Base-by-base conservation (phyloP, 108 stramenopile species). In the Cyclostephanos tholiformis region DNA sequence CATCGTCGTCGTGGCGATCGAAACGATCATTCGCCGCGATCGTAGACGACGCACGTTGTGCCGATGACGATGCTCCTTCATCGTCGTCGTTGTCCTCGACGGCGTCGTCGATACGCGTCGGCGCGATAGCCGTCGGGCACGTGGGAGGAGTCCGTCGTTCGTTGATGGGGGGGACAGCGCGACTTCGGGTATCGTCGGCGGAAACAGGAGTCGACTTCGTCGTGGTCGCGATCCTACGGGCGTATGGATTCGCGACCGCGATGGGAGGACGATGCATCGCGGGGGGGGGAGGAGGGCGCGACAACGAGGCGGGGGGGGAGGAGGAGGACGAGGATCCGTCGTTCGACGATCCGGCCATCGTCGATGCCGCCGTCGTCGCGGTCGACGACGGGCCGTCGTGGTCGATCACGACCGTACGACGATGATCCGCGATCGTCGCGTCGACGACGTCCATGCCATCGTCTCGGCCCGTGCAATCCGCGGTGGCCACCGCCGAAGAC, bases 131-230 rank as follows among this genome's bases (percentile, higher is more conserved):
- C 5, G 20, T 22, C 25, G 20, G 30, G 26, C 51, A 23, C 35
- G 58, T 25, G 25, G 39, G 1, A 16, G 30, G 16, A 26, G 26
- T 29, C 35, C n/a, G n/a, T n/a, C n/a, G n/a, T 16, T 39, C 55
- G 50, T 12, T 52, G 26, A 10, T 72, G 71, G 5, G 36, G 36
- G 6, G 36, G 36, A 36, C 36, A 4, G 36, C 36, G n/a, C 36
- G 6, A 36, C 6, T 6, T 4, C 25, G 67, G 5, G 56, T 67
- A 56, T 79, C 75, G 10, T 55, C 55, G 17, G 17, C 63, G 30
- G 17, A 56, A 35, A 7, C 50, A n/a, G 39, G 67, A 49, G 23
- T 17, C 25, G 25, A 69, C 43, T 36, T 10, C 52, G 22, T 25
- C n/a, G 43, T 26, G 2, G 6, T 11, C 22, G 50, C 26, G 27